Evolutionary conservation across 257 asterid genomes (phyloP), one percentile per base, ranked within the genome.

Genomic region (Rehmannia glutinosa): DNA sequence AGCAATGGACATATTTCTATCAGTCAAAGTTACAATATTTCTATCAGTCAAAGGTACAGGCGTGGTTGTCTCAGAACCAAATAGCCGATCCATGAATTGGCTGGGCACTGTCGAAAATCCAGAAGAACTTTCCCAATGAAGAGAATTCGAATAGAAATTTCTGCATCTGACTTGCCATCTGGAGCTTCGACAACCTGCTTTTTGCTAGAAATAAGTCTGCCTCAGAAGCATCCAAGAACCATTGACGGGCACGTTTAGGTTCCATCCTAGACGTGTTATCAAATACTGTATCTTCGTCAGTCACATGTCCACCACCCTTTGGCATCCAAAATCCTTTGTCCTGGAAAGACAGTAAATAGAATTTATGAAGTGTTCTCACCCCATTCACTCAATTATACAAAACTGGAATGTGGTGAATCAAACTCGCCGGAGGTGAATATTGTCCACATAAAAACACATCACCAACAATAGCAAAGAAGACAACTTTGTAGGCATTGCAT

Each of bases 301-400:
- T 68, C 62, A 77, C 52, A 72, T 82, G 86, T 27, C 82, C 91
- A 66, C 84, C 83, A 3, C 80, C 88, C 61, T 87, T 87, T 0
- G 87, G 84, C 75, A 81, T 79, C 95, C 96, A 87, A 79, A 89
- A 85, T 20, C 80, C 86, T 85, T 87, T 85, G 68, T 84, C 90
- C 81, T 83, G 83, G 65, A 80, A 78, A 73, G 78, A 71, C 80
- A 60, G 66, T 39, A 60, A 63, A 60, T 24, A 49, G 24, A 52
- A 20, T 54, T 36, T 55, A 42, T 28, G 8, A 5, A 32, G 52
- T 20, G 8, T 46, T 71, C 53, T 7, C 62, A 57, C 27, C 13
- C 20, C 51, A 59, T 2, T 33, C 12, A 60, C n/a, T n/a, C n/a
- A 32, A 32, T n/a, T 25, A 16, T 41, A 54, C 32, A 53, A 41